phyloP scores from a whole-genome alignment of 768 basidiomycete species.

The Collybia mongolica region DNA sequence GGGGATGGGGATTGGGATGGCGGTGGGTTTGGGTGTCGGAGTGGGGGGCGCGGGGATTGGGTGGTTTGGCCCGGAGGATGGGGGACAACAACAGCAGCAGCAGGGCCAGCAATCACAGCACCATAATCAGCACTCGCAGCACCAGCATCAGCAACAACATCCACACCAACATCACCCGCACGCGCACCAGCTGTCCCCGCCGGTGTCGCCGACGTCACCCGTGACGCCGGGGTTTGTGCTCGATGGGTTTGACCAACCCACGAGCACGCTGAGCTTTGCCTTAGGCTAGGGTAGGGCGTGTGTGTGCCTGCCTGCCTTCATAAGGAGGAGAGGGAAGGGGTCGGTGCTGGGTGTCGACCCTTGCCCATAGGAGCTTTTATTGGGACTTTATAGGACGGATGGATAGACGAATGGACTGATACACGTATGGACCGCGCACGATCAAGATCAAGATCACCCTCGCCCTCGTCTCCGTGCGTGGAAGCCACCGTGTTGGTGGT shows the following conservation, averaged over 20 bases:
- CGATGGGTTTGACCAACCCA: slow-evolving; percentile 5
- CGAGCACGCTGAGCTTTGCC: slow-evolving; percentile 26
- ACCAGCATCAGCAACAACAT: not conserved
- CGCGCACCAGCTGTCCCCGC: not conserved
- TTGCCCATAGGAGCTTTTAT: not conserved
- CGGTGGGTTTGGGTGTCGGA: slow-evolving; percentile 6
- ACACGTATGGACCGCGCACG: too few species aligned
- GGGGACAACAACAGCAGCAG: too few species aligned
- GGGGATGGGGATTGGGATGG: slow-evolving; percentile 8
- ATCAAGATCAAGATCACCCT: too few species aligned
- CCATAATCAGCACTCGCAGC: not conserved
- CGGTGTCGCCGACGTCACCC: not conserved
- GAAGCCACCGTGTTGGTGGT: too few species aligned
- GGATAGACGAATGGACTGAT: too few species aligned
- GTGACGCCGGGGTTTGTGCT: slow-evolving; percentile 2
- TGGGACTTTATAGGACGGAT: too few species aligned
- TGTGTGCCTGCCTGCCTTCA: not conserved
- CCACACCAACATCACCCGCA: not conserved
- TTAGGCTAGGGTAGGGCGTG: slow-evolving; percentile 19
- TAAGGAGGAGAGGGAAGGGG: not conserved
- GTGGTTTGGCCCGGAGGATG: not conserved
- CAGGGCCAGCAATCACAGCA: too few species aligned
- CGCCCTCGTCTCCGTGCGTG: too few species aligned
- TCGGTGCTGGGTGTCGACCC: not conserved
- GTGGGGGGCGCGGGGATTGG: slow-evolving; percentile 1